Base-by-base conservation (phyloP, 1,284 basidiomycete species). In the Agroathelia rolfsii region DNA sequence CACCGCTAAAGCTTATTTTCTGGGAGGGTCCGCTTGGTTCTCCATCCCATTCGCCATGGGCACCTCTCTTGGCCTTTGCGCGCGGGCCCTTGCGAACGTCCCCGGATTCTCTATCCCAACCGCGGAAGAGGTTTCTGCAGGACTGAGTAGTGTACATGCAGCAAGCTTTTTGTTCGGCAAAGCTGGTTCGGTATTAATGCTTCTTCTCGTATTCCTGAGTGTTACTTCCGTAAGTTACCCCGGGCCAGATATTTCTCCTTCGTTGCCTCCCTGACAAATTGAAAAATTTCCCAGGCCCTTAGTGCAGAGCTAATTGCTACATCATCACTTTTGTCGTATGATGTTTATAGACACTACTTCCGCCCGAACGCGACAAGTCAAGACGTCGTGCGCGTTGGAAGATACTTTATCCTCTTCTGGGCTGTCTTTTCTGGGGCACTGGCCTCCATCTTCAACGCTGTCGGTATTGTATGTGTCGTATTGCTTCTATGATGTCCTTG, bases 371-470 rank as follows among this genome's bases (percentile, higher is more conserved):
- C 57, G 1, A 42, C 36, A 13, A 43, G 45, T 27, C 32, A 41
- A 11, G 41, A 53, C 14, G 40, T 58, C 13, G 51, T 56, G 30
- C 39, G 40, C 33, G 47, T 51, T 24, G 51, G 50, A 10, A 53
- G 58, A 31, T 45, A 34, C 31, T 62, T 65, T 22, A 45, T 58
- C 28, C 48, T 47, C 16, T 50, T 59, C 21, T 69, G 58, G 50
- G 57, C 57, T 0, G 11, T 69, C 18, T 50, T 63, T 35, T 64
- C 68, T 55, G 63, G 61, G 7, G 39, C 56, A 8, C 56, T 69
- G 17, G 67, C 66, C 0, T 52, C 61, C n/a, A 59, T 63, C 24
- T 71, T 69, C 50, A 48, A 61, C 49, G 61, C 64, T 30, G 59
- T 62, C 28, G 65, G 66, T 1, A 58, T 72, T 40, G 45, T 43